Evolutionary conservation across 768 basidiomycete genomes (phyloP), one percentile per base, ranked within the genome.

Genomic region (Kwoniella botswanensis): DNA sequence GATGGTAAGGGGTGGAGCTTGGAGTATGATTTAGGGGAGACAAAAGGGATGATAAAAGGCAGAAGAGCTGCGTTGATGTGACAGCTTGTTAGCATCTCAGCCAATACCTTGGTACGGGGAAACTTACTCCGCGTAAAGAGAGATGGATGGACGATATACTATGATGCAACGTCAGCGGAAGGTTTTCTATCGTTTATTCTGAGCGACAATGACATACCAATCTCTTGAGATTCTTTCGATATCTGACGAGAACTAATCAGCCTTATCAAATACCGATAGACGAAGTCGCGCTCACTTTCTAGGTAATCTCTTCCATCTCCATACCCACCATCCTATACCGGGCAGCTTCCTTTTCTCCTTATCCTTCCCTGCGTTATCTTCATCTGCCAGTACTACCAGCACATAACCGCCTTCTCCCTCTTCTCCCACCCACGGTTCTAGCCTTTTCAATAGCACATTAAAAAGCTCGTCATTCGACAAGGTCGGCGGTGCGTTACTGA

Each of bases 131-230:
- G 54, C 1, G 79, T 80, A 67, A 78, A 76, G 1, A 69, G 44
- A 17, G 79, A 76, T 0, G 79, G 77, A 54, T 75, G 77, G 2
- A 80, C 74, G 58, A 80, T 76, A 60, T 80, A 80, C 75, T 78
- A 7, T 41, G 29, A 50, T 15, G 35, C 26, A 54, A n/a, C 22
- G 10, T 55, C 24, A 55, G 50, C 29, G 15, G 17, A 3, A 22
- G 3, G 12, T 21, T 13, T 41, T 21, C 24, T 22, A 18, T 10
- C 24, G 10, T 22, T 22, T 4, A 58, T 52, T 52, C 15, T 52
- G 21, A 18, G 13, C 50, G 50, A 9, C 21, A 24, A 22, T 4
- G 29, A 59, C 74, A 26, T 54, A 78, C 76, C 65, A 80, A 69
- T 50, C 75, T 29, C 56, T 77, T 76, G 15, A 80, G 65, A 56